phyloP scores from a whole-genome alignment of 2,329 filamentous ascomycete genomes.

The Hymenoscyphus albidus region DNA sequence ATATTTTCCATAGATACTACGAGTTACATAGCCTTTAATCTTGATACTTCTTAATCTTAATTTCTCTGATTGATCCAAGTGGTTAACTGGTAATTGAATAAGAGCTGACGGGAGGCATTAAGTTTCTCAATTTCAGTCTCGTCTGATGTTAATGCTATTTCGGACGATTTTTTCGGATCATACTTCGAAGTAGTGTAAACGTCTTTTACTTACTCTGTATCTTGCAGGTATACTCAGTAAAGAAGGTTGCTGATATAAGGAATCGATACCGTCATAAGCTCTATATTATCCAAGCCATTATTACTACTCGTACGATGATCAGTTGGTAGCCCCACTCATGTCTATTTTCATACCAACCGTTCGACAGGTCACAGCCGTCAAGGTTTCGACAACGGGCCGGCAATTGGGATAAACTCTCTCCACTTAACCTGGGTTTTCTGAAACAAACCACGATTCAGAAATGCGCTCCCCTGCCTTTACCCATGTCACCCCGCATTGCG shows the following conservation, averaged over 20 bases:
- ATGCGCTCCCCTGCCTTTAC: background rate
- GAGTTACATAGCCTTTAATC: background rate
- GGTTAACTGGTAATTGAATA: background rate
- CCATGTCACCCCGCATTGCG: slow-evolving; percentile 11
- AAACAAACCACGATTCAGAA: slow-evolving; percentile 6
- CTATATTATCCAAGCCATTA: background rate
- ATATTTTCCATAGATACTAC: background rate
- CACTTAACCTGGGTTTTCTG: slow-evolving; percentile 4
- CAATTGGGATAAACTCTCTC: background rate
- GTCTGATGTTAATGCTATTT: background rate
- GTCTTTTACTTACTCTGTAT: background rate
- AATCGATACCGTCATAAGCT: background rate
- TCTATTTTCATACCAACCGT: background rate
- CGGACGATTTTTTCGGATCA: background rate
- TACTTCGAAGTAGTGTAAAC: too few species aligned
- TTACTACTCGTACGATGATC: background rate
- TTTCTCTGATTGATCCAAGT: background rate
- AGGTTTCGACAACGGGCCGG: background rate
- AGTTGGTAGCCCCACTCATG: background rate
- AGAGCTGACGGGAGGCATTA: background rate
- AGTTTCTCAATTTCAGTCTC: too few species aligned
- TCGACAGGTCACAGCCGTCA: background rate
- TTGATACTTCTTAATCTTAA: background rate
- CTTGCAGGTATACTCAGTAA: background rate
- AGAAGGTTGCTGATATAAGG: too few species aligned